Base-by-base conservation (phyloP, 768 basidiomycete species). In the Pisolithus marmoratus region DNA sequence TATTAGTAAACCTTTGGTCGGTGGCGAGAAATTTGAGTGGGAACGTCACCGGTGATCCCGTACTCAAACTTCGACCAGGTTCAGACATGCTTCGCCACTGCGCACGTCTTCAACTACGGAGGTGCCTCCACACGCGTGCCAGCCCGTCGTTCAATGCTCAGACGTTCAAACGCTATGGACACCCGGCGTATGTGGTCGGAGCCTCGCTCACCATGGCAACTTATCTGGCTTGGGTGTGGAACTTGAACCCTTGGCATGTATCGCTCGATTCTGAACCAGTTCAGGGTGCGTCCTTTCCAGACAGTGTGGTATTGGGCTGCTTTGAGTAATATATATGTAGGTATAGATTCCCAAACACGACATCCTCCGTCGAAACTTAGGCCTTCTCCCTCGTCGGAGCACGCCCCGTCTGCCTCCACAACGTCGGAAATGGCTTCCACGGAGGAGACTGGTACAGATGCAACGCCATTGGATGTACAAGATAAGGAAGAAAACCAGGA, bases 61-160 rank as follows among this genome's bases (percentile, higher is more conserved):
- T 5, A 4, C 31, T 22, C 38, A 1, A 22, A 40, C n/a, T 40
- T 19, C 5, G 38, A 20, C 38, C 38, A 20, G 11, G 38, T 19
- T 41, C n/a, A 22, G 12, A 20, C 54, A 85, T 84, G 83, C 74
- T 85, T 60, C 70, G 78, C 56, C 73, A 77, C 54, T 66, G 82
- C 17, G 68, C 79, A 59, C 79, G 75, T 70, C 68, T 78, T 49
- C 72, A 81, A 20, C 64, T 83, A 7, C 75, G 77, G 53, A 72
- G 81, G 62, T 73, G 74, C 49, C 41, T 85, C 17, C 79, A 84
- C 58, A 80, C 83, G 20, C 62, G 63, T 38, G 58, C 56, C 48
- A 50, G 62, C 6, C 47, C 57, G 14, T 60, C 63, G 23, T 11
- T 24, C 34, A 67, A 49, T 50, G 8, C 61, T 54, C 38, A 49